Conservation (phyloP, 2,329 filamentous ascomycete genomes). For the Aureobasidium namibiae region DNA sequence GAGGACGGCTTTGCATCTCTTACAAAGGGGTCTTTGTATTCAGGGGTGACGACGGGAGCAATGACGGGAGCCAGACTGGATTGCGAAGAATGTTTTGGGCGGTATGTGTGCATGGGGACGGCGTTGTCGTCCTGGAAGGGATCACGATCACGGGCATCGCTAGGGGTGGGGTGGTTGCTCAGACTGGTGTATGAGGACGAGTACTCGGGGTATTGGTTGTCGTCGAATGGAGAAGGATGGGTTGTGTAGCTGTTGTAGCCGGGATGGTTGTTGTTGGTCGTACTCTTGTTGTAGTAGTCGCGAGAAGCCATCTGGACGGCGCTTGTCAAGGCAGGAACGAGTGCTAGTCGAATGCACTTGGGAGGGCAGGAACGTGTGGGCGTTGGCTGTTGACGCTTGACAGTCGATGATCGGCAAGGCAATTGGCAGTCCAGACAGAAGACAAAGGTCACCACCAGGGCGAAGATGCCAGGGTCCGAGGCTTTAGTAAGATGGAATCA, state of each 20-base stretch:
- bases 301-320: conserved; percentile 36
- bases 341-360: not conserved
- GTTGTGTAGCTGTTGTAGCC: conserved; percentile 31
- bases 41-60: conserved; percentile 32
- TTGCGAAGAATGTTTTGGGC: conserved; percentile 29
- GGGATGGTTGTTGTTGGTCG: conserved; percentile 29
- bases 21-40: conserved; percentile 32
- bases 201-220: conserved; percentile 22
- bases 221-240: conserved; percentile 15
- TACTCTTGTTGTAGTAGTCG: conserved; percentile 55
- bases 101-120: conserved; percentile 36
- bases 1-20: conserved; percentile 24
- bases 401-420: no score
- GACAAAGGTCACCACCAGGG: conserved; percentile 1
- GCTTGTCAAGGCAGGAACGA: not conserved
- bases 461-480: not conserved
- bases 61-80: no score
- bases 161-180: conserved; percentile 35
- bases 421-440: not conserved
- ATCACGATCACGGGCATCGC: conserved; percentile 33
- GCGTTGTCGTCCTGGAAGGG: conserved; percentile 41
- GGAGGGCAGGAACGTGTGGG: no score
- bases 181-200: conserved; percentile 49
- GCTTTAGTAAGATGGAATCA: not conserved
- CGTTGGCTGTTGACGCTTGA: not conserved